Evolutionary conservation across 2,329 filamentous ascomycete species (phyloP), one percentile per base, ranked within the genome.

Genomic region (Neofusicoccum laricinum): DNA sequence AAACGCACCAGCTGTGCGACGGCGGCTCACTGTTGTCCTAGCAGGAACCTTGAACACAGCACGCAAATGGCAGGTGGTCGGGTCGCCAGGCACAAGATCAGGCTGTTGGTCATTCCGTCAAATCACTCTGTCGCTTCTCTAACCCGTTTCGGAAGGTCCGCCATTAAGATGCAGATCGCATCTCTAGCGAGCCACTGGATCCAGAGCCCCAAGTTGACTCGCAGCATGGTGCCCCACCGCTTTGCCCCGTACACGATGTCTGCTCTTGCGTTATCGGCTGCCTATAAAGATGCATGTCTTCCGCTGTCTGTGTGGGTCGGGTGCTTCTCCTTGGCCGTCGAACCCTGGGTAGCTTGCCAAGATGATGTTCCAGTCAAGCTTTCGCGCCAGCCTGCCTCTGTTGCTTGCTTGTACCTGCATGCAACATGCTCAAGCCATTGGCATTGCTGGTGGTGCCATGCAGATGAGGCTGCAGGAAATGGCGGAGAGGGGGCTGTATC

Each of bases 61-160:
- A 25, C 53, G 38, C 30, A 58, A 58, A 58, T 6, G 53, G 53
- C 53, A 58, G 53, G 53, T 58, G 53, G 38, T 58, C 25, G 15
- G 17, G 6, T n/a, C 5, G 21, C 41, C 34, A 40, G 50, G 36
- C 51, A 38, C 38, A 11, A 7, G 10, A 11, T 15, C 38, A 19
- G 19, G 38, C 38, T 25, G 21, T 43, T 17, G 51, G 51, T 43
- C 51, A 57, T 57, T 43, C 38, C 19, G 19, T 14, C 21, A 58
- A 58, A 58, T 58, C 53, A 43, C n/a, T 30, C 15, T 14, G 10
- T 41, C 36, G 53, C 53, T 17, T 19, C 14, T 38, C 43, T 58
- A 45, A 21, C 53, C 53, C 25, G 14, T 34, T 58, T 58, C 25
- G 53, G 53, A 30, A 58, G 53, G 53, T 58, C 53, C 19, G 32